Evolutionary conservation across 2,329 filamentous ascomycete species (phyloP).

Genomic region (Aspergillus floridensis): DNA sequence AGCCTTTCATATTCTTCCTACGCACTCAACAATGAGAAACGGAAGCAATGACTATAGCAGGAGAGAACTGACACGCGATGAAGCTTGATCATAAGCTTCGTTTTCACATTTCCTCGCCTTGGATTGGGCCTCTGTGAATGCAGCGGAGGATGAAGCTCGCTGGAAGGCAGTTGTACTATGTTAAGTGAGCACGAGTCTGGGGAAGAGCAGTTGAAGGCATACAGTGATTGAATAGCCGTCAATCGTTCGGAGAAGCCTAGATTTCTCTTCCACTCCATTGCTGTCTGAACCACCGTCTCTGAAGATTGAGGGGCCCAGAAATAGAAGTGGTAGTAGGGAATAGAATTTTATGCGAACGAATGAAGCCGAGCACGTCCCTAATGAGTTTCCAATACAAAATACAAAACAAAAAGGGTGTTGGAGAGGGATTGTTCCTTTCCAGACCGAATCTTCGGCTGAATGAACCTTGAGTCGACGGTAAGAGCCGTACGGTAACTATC

Average conservation of each 20-base stretch:
- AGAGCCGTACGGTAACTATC: neutral
- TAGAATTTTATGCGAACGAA: too few relatives aligned
- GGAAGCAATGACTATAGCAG: neutral
- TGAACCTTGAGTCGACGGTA: neutral
- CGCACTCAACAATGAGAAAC: slow-evolving; percentile 2
- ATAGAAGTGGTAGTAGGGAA: too few relatives aligned
- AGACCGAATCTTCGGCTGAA: too few relatives aligned
- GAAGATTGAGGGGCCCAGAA: too few relatives aligned
- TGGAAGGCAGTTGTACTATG: slow-evolving; percentile 51
- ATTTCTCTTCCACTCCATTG: slow-evolving; percentile 48
- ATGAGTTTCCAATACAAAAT: too few relatives aligned
- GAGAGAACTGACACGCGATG: slow-evolving; percentile 34
- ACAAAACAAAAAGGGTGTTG: too few relatives aligned
- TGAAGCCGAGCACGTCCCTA: too few relatives aligned
- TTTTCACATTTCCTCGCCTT: slow-evolving; percentile 65
- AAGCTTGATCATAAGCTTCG: slow-evolving; percentile 38
- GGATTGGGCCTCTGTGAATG: slow-evolving; percentile 49
- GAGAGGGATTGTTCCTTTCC: too few relatives aligned
- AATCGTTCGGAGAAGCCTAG: slow-evolving; percentile 62
- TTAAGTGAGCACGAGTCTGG: slow-evolving; percentile 13
- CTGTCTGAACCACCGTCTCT: too few relatives aligned
- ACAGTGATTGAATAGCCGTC: slow-evolving; percentile 63
- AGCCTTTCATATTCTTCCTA: slow-evolving; percentile 58
- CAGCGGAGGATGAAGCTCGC: slow-evolving; percentile 43
- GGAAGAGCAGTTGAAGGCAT: slow-evolving; percentile 29